Base-by-base conservation (phyloP, 73 alveolate genomes). In the Paramecium primaurelia region DNA sequence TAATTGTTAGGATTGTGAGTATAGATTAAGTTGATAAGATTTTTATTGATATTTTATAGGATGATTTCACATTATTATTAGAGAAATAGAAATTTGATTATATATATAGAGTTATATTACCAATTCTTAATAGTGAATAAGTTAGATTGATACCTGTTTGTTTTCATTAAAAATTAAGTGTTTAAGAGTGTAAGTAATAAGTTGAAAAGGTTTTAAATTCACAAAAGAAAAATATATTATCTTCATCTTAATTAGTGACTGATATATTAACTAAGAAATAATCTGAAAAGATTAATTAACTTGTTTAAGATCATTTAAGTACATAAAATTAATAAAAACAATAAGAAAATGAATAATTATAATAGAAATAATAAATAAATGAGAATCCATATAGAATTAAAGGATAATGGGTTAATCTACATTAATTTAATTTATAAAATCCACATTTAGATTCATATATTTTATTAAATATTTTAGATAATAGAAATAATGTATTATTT, bases 61-160 rank as follows among this genome's bases (percentile, higher is more conserved):
- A 68, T 44, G 94, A 89, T 30, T 89, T 89, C 44, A 58, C 45
- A 40, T 73, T 45, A 34, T 36, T 89, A 8, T 59, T 89, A 26
- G 49, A 89, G 34, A 34, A 89, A 36, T 32, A 89, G 32, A 71
- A 71, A 71, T 71, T 89, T 9, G 75, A 73, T 45, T 73, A 71
- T 73, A 40, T 89, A 3, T 71, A 68, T 30, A 45, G 64, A 16
- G 88, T 89, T 20, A 71, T 89, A 26, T 71, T 89, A 2, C 94
- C 94, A 8, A 89, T 89, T 44, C 40, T 89, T 8, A 89, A 77
- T 25, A 71, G 88, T 25, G 88, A 89, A 32, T 51, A 89, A 28
- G 84, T 60, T 7, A 59, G 60, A 45, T 71, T 38, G 12, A 44
- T 45, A 5, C 94, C 92, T 8, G 58, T 89, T 26, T 89, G 94